Base-by-base conservation (phyloP, 495 filamentous ascomycete species). In the Stereocaulon alpinum region DNA sequence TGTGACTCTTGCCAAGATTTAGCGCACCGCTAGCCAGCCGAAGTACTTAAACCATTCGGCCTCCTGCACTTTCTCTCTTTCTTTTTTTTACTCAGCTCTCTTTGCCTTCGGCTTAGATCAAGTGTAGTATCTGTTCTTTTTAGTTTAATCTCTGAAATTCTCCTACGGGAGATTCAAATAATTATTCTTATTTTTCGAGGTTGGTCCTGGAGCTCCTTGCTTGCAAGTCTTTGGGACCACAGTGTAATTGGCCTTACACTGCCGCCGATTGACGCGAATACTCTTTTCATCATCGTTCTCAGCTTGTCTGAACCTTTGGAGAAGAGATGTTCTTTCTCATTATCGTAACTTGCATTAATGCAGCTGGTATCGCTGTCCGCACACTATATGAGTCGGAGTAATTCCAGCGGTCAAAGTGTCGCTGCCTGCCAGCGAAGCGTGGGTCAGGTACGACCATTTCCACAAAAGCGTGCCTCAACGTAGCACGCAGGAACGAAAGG, bases 171-270 rank as follows among this genome's bases (percentile, higher is more conserved):
- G 77, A 81, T 79, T 86, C 80, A 82, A 79, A 78, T 85, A 84
- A 88, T 89, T 89, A 88, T 81, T 81, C 84, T 80, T 77, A 88
- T 91, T 89, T 90, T 88, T 78, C 30, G 79, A 64, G 51, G 57
- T 83, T 69, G 64, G 64, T 71, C 58, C 67, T 72, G 72, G 10
- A 32, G 80, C 85, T 84, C 86, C 89, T 82, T 78, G 85, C 88
- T 91, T 90, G 88, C 85, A 74, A 77, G 88, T 83, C 83, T 72
- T 73, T 70, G 61, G 68, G 67, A 56, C 69, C 86, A 89, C 81
- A 74, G 87, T 91, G 86, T 89, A 83, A 81, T 83, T 76, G 82
- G 86, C 85, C 85, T 89, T 84, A 84, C 88, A 92, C 88, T 91
- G 82, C 76, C 81, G 82, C 83, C 80, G 76, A 82, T 81, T 73